These are phyloP conservation scores for Leccinum disarticulatum DNA, from an alignment of 768 basidiomycete species.

Conservation along the genomic window DNA sequence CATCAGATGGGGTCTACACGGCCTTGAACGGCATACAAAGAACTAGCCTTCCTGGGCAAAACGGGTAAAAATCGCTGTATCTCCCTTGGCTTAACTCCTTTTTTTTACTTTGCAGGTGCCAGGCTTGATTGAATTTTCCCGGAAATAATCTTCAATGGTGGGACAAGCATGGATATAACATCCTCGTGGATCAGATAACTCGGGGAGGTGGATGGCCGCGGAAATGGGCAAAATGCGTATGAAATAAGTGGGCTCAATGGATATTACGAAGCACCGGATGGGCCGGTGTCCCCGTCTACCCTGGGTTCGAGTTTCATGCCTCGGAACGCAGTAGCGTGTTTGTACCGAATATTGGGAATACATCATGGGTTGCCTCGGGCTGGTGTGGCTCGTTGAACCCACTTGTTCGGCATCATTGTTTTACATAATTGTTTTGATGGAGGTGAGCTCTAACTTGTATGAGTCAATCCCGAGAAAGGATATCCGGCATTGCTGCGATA, in stretches of 20 bases:
- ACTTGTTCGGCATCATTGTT: constrained; percentile 19
- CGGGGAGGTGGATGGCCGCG: constrained; percentile 22
- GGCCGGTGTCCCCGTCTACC: constrained; percentile 41
- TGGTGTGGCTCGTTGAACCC: constrained; percentile 20
- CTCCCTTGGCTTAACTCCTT: constrained; percentile 41
- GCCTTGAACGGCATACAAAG: constrained; percentile 31
- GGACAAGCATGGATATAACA: constrained; percentile 28
- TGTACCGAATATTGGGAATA: constrained; percentile 41
- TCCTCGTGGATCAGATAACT: constrained; percentile 38
- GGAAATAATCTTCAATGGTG: constrained; percentile 32
- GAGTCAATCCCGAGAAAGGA: constrained; percentile 7
- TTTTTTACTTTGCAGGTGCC: constrained; percentile 30
- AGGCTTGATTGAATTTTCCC: constrained; percentile 35
- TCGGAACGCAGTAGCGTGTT: constrained; percentile 47
- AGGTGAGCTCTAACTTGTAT: constrained; percentile 10
- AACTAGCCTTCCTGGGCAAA: constrained; percentile 41
- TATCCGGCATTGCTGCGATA: constrained; percentile 8
- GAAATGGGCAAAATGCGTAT: constrained; percentile 33
- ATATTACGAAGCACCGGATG: constrained; percentile 27
- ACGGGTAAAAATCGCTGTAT: constrained; percentile 48
- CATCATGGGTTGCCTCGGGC: constrained; percentile 40
- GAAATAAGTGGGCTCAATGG: constrained; percentile 17
- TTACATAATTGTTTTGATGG: constrained; percentile 6
- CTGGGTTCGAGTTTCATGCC: constrained; percentile 51
- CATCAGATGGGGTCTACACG: constrained; percentile 28